These are phyloP conservation scores for Aurantiochytrium sp. DNA, from an alignment of 108 stramenopile genomes.

Conservation along the genomic window DNA sequence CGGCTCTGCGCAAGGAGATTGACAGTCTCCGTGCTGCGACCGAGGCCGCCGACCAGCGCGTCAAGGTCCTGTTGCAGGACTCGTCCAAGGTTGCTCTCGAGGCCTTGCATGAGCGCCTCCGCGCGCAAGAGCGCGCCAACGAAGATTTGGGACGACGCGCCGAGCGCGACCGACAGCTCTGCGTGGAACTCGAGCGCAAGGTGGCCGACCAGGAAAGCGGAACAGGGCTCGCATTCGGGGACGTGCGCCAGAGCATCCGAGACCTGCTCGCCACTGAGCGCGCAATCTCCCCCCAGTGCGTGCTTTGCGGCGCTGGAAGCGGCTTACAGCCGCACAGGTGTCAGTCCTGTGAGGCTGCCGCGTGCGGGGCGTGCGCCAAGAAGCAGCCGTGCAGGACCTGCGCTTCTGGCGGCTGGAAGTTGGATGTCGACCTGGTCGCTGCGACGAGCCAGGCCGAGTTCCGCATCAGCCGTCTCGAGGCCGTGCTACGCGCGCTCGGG, in stretches of 20 bases:
- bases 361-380: too few species aligned
- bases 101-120: background rate
- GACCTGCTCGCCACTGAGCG: too few species aligned
- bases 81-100: background rate
- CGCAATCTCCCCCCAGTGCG: too few species aligned
- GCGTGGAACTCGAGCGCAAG: background rate
- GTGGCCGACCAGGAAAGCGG: background rate
- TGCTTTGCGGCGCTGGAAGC: too few species aligned
- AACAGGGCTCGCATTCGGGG: background rate
- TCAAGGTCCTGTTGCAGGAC: background rate
- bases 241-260: too few species aligned
- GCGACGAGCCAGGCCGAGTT: background rate
- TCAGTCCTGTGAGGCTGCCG: too few species aligned
- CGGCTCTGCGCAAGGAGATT: background rate
- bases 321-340: too few species aligned
- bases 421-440: background rate
- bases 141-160: background rate
- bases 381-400: too few species aligned
- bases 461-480: background rate
- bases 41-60: background rate
- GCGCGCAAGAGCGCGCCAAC: background rate
- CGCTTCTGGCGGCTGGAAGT: background rate
- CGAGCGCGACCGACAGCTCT: background rate
- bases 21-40: background rate
- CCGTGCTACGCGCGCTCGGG: background rate